Percentiles rank a stretch among this genome's conserved stretches.
Conservation (phyloP, 768 basidiomycete species). For the Leucocoprinus birnbaumii region DNA sequence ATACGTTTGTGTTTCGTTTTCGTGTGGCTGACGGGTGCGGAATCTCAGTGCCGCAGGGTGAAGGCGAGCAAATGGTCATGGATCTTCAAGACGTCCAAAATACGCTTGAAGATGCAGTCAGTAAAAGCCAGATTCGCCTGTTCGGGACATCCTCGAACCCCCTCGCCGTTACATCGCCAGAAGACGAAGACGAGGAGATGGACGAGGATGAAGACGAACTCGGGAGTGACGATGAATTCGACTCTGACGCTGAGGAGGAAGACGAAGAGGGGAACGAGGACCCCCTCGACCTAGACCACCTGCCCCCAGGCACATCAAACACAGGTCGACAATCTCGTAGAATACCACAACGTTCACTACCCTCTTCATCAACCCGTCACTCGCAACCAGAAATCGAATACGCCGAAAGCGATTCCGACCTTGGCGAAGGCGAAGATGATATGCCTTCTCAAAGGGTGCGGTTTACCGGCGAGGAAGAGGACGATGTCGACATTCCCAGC, state of each 20-base stretch:
- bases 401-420: slow-evolving; percentile 79
- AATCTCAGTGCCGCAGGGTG: slow-evolving; percentile 70
- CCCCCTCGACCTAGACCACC: slow-evolving; percentile 10
- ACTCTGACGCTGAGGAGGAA: slow-evolving; percentile 25
- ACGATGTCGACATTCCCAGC: slow-evolving; percentile 40
- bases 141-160: slow-evolving; percentile 79
- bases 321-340: slow-evolving; percentile 52
- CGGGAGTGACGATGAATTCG: slow-evolving; percentile 24
- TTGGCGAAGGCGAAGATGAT: slow-evolving; percentile 44
- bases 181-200: slow-evolving; percentile 25
- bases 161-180: slow-evolving; percentile 43
- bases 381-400: slow-evolving; percentile 52
- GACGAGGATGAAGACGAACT: slow-evolving; percentile 31
- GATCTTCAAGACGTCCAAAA: slow-evolving; percentile 83
- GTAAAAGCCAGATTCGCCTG: slow-evolving; percentile 77
- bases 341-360: slow-evolving; percentile 37
- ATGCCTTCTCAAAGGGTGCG: slow-evolving; percentile 25
- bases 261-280: slow-evolving; percentile 20
- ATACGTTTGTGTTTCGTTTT: not conserved
- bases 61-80: slow-evolving; percentile 98
- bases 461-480: slow-evolving; percentile 45
- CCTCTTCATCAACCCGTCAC: slow-evolving; percentile 27
- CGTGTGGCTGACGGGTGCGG: slow-evolving; percentile 1
- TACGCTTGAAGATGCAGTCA: slow-evolving; percentile 84
- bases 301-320: slow-evolving; percentile 27